Evolutionary conservation across 495 filamentous ascomycete species (phyloP).

Genomic region (Xylaria bambusicola): DNA sequence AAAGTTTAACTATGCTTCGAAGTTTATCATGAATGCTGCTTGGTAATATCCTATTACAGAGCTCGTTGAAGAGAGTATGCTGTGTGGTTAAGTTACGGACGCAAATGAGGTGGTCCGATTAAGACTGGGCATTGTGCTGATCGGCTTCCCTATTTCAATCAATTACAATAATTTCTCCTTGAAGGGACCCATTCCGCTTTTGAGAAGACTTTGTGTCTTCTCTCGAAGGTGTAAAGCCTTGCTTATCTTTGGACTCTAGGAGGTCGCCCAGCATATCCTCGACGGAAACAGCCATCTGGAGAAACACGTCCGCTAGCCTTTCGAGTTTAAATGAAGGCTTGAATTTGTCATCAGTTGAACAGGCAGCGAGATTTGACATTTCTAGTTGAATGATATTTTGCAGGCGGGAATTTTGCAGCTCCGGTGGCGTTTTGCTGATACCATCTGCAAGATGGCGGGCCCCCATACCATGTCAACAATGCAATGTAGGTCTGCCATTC

Average conservation of each 20-base stretch:
- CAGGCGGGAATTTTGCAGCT: neutral
- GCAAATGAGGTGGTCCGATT: too few species aligned
- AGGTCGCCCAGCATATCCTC: neutral
- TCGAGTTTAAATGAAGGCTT: neutral
- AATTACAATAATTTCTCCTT: too few species aligned
- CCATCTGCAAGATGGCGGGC: neutral
- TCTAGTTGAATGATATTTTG: neutral
- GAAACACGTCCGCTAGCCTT: neutral
- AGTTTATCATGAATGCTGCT: too few species aligned
- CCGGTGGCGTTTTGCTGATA: neutral
- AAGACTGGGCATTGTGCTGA: too few species aligned
- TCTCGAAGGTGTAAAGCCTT: too few species aligned
- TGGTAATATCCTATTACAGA: too few species aligned
- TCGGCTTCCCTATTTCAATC: too few species aligned
- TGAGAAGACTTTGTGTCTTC: too few species aligned
- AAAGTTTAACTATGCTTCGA: too few species aligned
- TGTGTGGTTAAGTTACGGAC: too few species aligned
- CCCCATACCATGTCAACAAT: neutral
- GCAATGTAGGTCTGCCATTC: neutral
- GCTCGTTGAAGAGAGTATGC: too few species aligned
- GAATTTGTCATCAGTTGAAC: neutral
- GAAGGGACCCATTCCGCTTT: too few species aligned
- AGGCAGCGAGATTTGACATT: neutral
- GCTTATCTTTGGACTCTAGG: neutral
- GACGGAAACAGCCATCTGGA: conserved; percentile 1